These are phyloP conservation scores for Penicillium griseofulvum DNA, from an alignment of 2,329 filamentous ascomycete species.

Conservation along the genomic window DNA sequence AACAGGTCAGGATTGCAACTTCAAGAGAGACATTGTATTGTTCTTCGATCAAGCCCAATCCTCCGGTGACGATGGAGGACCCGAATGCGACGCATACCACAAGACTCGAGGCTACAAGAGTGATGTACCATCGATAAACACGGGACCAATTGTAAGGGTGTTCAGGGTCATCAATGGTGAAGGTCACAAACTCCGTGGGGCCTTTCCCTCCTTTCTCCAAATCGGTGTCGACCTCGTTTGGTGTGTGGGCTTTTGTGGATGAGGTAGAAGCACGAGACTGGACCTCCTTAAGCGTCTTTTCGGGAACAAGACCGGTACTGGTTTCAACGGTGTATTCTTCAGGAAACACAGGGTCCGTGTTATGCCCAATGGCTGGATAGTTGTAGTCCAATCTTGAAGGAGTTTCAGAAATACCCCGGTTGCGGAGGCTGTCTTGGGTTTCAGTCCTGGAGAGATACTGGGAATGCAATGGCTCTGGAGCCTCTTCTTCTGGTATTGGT, in stretches of 20 bases:
- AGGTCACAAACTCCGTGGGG: slow-evolving; percentile 54
- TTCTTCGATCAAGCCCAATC: slow-evolving; percentile 60
- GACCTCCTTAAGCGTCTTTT: slow-evolving; percentile 18
- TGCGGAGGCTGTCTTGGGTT: slow-evolving; percentile 24
- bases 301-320: slow-evolving; percentile 20
- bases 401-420: slow-evolving; percentile 23
- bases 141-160: slow-evolving; percentile 81
- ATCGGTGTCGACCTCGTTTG: slow-evolving; percentile 14
- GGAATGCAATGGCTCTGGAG: not conserved
- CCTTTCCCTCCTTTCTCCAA: slow-evolving; percentile 27
- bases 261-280: slow-evolving; percentile 16
- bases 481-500: slow-evolving; percentile 8
- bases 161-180: slow-evolving; percentile 63
- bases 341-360: slow-evolving; percentile 20
- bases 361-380: slow-evolving; percentile 29
- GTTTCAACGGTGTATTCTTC: slow-evolving; percentile 25
- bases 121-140: slow-evolving; percentile 71
- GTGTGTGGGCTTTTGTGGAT: slow-evolving; percentile 1
- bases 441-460: slow-evolving; percentile 7
- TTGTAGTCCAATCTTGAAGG: slow-evolving; percentile 28
- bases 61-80: slow-evolving; percentile 72
- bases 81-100: slow-evolving; percentile 68
- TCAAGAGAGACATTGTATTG: slow-evolving; percentile 69
- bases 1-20: slow-evolving; percentile 67
- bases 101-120: slow-evolving; percentile 72